These are phyloP conservation scores for Ocimum tenuiflorum DNA, from an alignment of 257 asterid species.

Conservation along the genomic window DNA sequence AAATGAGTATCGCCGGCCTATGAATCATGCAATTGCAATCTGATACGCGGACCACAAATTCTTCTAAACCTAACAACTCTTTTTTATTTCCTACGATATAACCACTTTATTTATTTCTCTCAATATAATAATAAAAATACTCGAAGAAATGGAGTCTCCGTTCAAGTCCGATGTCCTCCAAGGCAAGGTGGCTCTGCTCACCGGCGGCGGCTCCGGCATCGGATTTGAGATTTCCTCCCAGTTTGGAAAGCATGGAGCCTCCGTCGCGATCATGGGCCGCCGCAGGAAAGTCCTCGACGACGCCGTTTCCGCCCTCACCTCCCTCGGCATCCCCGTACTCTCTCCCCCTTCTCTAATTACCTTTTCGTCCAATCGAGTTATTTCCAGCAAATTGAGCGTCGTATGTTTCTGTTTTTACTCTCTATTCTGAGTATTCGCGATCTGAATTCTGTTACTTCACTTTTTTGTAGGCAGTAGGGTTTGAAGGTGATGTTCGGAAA, in stretches of 20 bases:
- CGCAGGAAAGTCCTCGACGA: constrained; percentile 58
- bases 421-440: neutral
- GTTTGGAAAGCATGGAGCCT: constrained; percentile 86
- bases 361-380: neutral
- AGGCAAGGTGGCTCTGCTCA: constrained; percentile 74
- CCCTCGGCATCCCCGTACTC: constrained; percentile 62
- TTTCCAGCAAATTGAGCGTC: too few species aligned
- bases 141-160: constrained; percentile 60
- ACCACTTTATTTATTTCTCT: too few species aligned
- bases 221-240: constrained; percentile 72
- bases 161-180: constrained; percentile 55
- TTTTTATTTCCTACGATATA: too few species aligned
- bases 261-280: constrained; percentile 90
- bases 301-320: constrained; percentile 61
- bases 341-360: neutral
- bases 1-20: too few species aligned
- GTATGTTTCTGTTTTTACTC: neutral
- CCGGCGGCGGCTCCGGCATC: constrained; percentile 93
- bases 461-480: constrained; percentile 66
- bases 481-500: constrained; percentile 78
- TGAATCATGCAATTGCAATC: too few species aligned
- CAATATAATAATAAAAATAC: too few species aligned
- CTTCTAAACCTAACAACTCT: too few species aligned
- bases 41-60: too few species aligned
- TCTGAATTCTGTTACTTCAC: too few species aligned